Base-by-base conservation (phyloP, 805 yeast genomes). In the Cyberlindnera mississippiensis region DNA sequence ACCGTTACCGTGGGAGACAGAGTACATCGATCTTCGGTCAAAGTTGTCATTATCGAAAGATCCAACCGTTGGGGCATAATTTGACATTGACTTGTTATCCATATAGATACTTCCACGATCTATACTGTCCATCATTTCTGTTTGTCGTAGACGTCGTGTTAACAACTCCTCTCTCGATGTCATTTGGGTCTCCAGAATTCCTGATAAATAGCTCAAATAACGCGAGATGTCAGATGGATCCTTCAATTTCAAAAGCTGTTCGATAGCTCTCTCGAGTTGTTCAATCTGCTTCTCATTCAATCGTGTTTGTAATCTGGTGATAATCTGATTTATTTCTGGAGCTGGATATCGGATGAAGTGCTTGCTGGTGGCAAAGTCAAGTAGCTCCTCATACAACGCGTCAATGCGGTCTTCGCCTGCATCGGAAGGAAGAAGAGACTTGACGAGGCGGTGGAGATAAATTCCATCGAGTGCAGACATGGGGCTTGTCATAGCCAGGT, bases 11-110 rank as follows among this genome's bases (percentile, higher is more conserved):
- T 39, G 37, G 1, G 52, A 40, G 2, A 62, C 50, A 0, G 70
- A 64, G 19, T 61, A 47, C 4, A 58, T 45, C 1, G 72, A 67
- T 45, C 68, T 57, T 40, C 64, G 57, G 42, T 68, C 72, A 31
- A 61, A 49, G 28, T 54, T 50, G 6, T 48, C 46, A 34, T 66
- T 62, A 40, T 68, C 72, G 49, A 61, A 67, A 0, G 72, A 67
- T 37, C 64, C 69, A 5, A 64, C 63, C n/a, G 63, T 62, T 4
- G 42, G 31, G 1, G 50, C 48, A 32, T 46, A 36, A 15, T 29
- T 38, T 9, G 49, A 37, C 6, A 40, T 17, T 1, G 54, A 45
- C 28, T 45, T 35, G 6, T 24, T 14, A 35, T 46, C 53, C 19
- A 39, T 48, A 22, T 28, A 22, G 14, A 26, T 8, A 26, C 38